phyloP scores from a whole-genome alignment of 2,329 filamentous ascomycete species.

The Clonostachys rosea region DNA sequence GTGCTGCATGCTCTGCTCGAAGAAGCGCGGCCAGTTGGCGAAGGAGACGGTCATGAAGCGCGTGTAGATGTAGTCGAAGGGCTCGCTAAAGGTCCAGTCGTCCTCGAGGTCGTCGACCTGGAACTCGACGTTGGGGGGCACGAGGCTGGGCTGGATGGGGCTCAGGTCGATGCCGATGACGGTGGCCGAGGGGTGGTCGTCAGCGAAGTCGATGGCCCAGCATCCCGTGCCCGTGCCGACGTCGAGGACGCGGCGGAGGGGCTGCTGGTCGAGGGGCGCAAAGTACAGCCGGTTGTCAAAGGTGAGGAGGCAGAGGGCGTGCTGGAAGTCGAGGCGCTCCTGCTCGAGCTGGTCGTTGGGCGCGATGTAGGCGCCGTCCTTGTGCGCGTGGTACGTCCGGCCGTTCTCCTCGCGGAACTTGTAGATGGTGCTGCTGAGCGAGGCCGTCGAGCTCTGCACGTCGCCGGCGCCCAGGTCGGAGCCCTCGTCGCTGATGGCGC shows the following conservation, averaged over 20 bases:
- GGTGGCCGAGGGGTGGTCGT: constrained; percentile 11
- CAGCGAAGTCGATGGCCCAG: constrained; percentile 14
- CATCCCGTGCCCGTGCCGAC: constrained; percentile 22
- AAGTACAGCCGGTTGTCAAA: constrained; percentile 19
- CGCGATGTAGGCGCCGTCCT: constrained; percentile 14
- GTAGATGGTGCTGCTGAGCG: constrained; percentile 26
- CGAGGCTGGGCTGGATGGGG: constrained; percentile 24
- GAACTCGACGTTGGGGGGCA: constrained; percentile 41
- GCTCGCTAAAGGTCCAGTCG: constrained; percentile 21
- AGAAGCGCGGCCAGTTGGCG: constrained; percentile 13
- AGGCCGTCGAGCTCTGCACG: constrained; percentile 17
- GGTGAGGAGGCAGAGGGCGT: constrained; percentile 24
- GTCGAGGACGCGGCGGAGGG: constrained; percentile 17
- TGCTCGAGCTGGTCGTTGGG: background rate
- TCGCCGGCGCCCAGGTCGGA: constrained; percentile 9
- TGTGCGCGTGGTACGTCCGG: constrained; percentile 27
- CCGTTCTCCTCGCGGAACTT: constrained; percentile 29
- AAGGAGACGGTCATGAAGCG: constrained; percentile 22
- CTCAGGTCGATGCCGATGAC: constrained; percentile 23
- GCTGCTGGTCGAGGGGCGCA: constrained; percentile 12
- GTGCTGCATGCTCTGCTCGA: constrained; percentile 17
- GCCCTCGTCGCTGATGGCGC: too few relatives aligned
- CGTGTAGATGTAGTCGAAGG: constrained; percentile 27
- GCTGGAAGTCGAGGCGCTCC: constrained; percentile 19
- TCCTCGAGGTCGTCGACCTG: constrained; percentile 29